A percentile compares a stretch with the other conserved stretches of the same genome.
Conservation (phyloP, 2,329 filamentous ascomycete species). For the Talaromyces sp. region DNA sequence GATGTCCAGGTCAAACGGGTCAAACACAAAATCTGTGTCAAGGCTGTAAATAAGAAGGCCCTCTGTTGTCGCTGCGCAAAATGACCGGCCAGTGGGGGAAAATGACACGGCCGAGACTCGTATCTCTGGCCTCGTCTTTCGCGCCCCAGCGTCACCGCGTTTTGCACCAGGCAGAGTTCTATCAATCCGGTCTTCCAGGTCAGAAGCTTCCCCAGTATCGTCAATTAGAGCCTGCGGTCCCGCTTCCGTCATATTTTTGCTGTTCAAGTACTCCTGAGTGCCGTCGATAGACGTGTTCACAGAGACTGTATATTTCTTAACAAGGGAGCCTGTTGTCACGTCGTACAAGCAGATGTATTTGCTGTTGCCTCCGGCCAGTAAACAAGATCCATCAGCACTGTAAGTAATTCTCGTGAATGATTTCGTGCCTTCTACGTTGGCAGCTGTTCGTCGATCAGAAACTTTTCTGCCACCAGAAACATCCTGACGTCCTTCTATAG, state of each 20-base stretch:
- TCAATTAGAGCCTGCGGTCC: constrained; percentile 82
- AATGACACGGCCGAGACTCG: constrained; percentile 81
- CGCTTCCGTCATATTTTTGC: constrained; percentile 82
- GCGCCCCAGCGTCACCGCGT: constrained; percentile 75
- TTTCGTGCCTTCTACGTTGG: constrained; percentile 85
- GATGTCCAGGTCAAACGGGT: constrained; percentile 93
- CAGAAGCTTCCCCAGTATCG: constrained; percentile 79
- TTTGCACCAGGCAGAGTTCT: constrained; percentile 76
- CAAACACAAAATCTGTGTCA: constrained; percentile 78
- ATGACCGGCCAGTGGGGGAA: constrained; percentile 79
- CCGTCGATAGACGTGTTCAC: constrained; percentile 93
- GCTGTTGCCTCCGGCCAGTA: constrained; percentile 90
- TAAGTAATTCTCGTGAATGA: constrained; percentile 83
- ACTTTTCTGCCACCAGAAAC: constrained; percentile 87
- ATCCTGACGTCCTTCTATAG: constrained; percentile 84
- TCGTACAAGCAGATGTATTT: constrained; percentile 98
- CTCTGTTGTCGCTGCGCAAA: constrained; percentile 93
- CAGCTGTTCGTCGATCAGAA: constrained; percentile 81
- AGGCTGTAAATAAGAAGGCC: constrained; percentile 90
- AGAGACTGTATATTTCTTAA: constrained; percentile 94
- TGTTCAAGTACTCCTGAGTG: constrained; percentile 96
- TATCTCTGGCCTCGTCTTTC: constrained; percentile 74
- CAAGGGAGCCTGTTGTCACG: constrained; percentile 80
- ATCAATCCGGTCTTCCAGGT: constrained; percentile 79
- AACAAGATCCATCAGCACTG: constrained; percentile 84